These are phyloP conservation scores for Fusarium bulbicola DNA, from an alignment of 2,329 filamentous ascomycete genomes.

Conservation along the genomic window DNA sequence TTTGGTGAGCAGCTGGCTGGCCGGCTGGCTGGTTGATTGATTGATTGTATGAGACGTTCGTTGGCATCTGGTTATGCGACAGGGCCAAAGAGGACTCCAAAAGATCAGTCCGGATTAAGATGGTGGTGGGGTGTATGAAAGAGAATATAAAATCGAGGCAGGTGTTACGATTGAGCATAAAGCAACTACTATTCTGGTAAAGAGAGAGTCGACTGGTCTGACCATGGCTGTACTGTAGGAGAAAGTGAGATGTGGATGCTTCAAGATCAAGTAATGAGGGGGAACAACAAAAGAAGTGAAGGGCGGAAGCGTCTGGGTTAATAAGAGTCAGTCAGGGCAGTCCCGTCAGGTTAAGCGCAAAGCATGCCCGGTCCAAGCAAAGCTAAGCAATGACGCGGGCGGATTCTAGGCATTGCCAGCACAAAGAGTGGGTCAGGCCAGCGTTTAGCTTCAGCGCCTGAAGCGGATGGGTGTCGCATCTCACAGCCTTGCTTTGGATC, in stretches of 20 bases:
- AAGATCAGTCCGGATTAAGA: conserved; percentile 22
- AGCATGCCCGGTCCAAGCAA: not conserved
- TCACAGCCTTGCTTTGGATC: conserved; percentile 13
- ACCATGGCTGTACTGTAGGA: conserved; percentile 41
- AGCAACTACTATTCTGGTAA: conserved; percentile 34
- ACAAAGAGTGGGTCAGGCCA: conserved; percentile 15
- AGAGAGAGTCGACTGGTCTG: conserved; percentile 33
- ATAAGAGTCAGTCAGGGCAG: conserved; percentile 16
- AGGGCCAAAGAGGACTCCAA: not conserved
- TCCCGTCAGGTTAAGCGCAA: not conserved
- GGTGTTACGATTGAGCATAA: conserved; percentile 31
- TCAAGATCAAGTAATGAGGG: conserved; percentile 28
- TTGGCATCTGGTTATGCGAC: conserved; percentile 19
- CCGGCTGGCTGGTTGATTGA: not conserved
- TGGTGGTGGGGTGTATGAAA: conserved; percentile 32
- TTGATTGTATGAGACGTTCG: not conserved
- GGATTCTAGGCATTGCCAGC: conserved; percentile 2
- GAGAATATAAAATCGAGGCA: conserved; percentile 20
- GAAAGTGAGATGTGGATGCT: conserved; percentile 19
- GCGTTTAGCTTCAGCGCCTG: conserved; percentile 15
- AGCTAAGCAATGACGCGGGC: conserved; percentile 33
- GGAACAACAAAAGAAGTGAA: conserved; percentile 19
- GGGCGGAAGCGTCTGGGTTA: conserved; percentile 16
- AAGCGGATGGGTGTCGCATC: conserved; percentile 1
- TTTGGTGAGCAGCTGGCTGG: not conserved